Percentiles rank a stretch among this genome's conserved stretches.
These are phyloP conservation scores for Taphrina sp. DNA, from an alignment of 1,139 yeast genomes.

Conservation along the genomic window DNA sequence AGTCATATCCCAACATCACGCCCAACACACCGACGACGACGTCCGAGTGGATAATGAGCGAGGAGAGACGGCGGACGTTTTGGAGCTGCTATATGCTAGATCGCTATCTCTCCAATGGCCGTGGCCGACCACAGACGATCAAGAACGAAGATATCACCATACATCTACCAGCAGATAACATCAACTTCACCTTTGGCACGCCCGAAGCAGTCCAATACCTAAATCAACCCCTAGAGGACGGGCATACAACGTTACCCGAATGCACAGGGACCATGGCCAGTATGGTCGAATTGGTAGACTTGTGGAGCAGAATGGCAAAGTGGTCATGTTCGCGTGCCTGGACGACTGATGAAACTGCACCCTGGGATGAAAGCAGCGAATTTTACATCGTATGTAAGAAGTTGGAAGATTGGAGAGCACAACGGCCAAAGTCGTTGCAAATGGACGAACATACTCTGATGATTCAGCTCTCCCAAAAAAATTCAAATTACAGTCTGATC, in stretches of 20 bases:
- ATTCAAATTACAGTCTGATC: conserved; percentile 24
- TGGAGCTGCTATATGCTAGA: conserved; percentile 30
- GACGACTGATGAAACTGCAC: conserved; percentile 19
- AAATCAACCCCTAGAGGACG: conserved; percentile 16
- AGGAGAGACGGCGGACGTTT: conserved; percentile 21
- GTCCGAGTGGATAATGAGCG: conserved; percentile 30
- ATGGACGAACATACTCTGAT: conserved; percentile 22
- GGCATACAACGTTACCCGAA: conserved; percentile 21
- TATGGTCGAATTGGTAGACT: conserved; percentile 24
- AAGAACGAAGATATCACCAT: conserved; percentile 24
- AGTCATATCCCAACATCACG: conserved; percentile 14
- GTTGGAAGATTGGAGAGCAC: conserved; percentile 26
- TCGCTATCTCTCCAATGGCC: conserved; percentile 24
- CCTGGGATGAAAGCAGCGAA: conserved; percentile 26
- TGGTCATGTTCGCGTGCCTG: conserved; percentile 28
- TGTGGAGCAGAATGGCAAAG: conserved; percentile 30
- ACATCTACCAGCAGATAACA: conserved; percentile 24
- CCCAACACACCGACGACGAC: conserved; percentile 11
- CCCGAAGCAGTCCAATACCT: conserved; percentile 24
- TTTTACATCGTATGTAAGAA: conserved; percentile 10
- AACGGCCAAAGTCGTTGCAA: conserved; percentile 21
- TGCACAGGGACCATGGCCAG: conserved; percentile 32
- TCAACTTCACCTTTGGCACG: conserved; percentile 28
- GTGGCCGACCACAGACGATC: conserved; percentile 25
- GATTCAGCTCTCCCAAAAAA: conserved; percentile 22